Conservation (phyloP, 1,139 yeast genomes). For the Blastobotrys illinoisensis region DNA sequence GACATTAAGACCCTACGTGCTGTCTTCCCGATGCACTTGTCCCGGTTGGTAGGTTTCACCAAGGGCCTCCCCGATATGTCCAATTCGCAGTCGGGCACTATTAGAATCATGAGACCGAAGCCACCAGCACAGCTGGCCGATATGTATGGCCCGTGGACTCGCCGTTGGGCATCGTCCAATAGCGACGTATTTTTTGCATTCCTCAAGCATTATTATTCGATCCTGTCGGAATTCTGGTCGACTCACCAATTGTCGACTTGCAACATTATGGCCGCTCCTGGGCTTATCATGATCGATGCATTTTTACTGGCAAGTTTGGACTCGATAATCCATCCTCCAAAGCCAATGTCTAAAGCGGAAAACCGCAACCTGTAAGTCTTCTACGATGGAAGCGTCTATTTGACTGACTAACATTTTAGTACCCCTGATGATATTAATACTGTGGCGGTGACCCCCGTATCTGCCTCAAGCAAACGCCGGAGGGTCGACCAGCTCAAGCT, state of each 20-base stretch:
- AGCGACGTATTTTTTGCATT: constrained; percentile 64
- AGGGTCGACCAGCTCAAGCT: constrained; percentile 34
- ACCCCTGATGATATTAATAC: constrained; percentile 32
- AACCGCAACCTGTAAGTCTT: background rate
- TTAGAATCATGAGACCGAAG: constrained; percentile 9
- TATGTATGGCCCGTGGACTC: constrained; percentile 65
- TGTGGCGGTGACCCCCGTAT: constrained; percentile 29
- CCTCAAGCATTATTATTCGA: constrained; percentile 56
- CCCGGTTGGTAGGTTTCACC: constrained; percentile 21
- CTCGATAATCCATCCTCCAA: constrained; percentile 21
- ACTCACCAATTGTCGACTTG: constrained; percentile 16
- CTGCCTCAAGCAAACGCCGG: constrained; percentile 21
- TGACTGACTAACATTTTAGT: constrained; percentile 6
- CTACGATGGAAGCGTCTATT: too few species aligned
- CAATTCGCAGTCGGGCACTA: background rate
- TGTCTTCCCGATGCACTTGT: constrained; percentile 25
- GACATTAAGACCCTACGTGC: constrained; percentile 20
- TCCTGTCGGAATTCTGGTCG: constrained; percentile 25
- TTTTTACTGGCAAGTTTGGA: constrained; percentile 32
- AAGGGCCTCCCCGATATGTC: constrained; percentile 9
- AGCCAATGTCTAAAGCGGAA: background rate
- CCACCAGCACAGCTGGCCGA: constrained; percentile 33
- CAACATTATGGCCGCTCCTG: constrained; percentile 30
- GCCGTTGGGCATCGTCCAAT: constrained; percentile 52
- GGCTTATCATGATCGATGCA: constrained; percentile 33